Evolutionary conservation across 2,329 filamentous ascomycete genomes (phyloP), one percentile per base, ranked within the genome.

Genomic region (Aureobasidium leucospermi): DNA sequence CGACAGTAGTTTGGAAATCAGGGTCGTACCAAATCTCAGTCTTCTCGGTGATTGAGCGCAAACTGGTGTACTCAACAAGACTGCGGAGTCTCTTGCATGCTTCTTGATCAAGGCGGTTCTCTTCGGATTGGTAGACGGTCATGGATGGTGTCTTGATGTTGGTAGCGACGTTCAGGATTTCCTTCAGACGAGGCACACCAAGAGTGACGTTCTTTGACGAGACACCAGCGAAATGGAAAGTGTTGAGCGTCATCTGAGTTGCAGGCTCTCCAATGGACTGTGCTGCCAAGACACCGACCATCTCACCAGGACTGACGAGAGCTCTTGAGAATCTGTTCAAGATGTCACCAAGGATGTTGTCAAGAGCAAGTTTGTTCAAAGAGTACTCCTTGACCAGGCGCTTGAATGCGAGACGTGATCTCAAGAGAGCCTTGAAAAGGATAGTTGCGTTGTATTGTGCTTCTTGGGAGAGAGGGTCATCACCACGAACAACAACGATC

Each of bases 201-300:
- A 99, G 86, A 0, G 94, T 99, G 59, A 99, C 93, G 81, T 99
- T 99, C 87, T 99, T 99, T 28, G 93, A 96, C 39, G 95, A 96
- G 62, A 99, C 91, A 96, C 94, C 94, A 74, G 94, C 92, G 74
- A 99, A 99, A 81, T 99, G 94, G 88, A 99, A 99, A 28, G 94
- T 99, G 78, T 99, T 99, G 62, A 99, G 79, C 1, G 94, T 99
- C 94, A 99, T 99, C 80, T 99, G 94, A 1, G 94, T 99, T 23
- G 94, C 95, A 42, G 94, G 94, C 75, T 99, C 94, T 78, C 94
- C 94, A 71, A 99, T 99, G 34, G 94, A 99, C 77, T 99, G 94
- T 6, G 95, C 94, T 64, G 94, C 94, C 69, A 99, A 79, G 23
- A 99, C 94, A 77, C 94, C 94, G 60, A 99, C 94, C 94, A 99